phyloP scores from a whole-genome alignment of 139 green algal species.

The Ostreobium quekettii region DNA sequence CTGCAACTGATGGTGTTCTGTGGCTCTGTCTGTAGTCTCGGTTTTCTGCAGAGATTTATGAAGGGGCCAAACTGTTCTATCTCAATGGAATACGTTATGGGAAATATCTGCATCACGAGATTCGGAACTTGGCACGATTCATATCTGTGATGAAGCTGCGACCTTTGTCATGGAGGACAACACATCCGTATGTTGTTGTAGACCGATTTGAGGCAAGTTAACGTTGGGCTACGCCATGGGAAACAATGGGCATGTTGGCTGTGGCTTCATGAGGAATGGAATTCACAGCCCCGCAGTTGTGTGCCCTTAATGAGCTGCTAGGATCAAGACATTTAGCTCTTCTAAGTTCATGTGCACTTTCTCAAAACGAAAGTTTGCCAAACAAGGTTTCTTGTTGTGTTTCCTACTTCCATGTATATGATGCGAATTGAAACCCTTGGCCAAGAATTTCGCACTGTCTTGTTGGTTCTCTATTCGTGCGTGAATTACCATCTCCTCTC shows the following conservation, averaged over 20 bases:
- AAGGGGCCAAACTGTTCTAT: constrained; percentile 98
- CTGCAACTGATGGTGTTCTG: background rate
- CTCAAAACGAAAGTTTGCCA: too few relatives aligned
- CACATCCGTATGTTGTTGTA: constrained; percentile 83
- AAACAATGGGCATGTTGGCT: background rate
- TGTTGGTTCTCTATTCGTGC: too few relatives aligned
- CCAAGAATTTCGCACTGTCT: too few relatives aligned
- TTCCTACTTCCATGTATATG: too few relatives aligned
- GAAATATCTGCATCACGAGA: constrained; percentile 73
- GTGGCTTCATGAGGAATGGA: too few relatives aligned
- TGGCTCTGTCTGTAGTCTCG: constrained; percentile 32
- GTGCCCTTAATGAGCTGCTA: too few relatives aligned
- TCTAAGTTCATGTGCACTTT: too few relatives aligned
- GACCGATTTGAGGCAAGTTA: constrained; percentile 70
- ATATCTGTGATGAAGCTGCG: constrained; percentile 88
- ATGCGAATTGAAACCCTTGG: too few relatives aligned
- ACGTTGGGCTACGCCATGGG: constrained; percentile 4
- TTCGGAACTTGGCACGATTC: constrained; percentile 85
- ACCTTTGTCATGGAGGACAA: constrained; percentile 82
- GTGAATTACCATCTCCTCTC: too few relatives aligned
- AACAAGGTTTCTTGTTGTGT: too few relatives aligned
- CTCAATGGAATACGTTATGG: constrained; percentile 79
- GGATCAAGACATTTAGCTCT: too few relatives aligned
- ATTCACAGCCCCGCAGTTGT: too few relatives aligned
- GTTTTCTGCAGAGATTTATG: constrained; percentile 97